A percentile compares a stretch with the other conserved stretches of the same genome.
Conservation (phyloP, 2,329 filamentous ascomycete genomes). For the Aspergillus flavus region DNA sequence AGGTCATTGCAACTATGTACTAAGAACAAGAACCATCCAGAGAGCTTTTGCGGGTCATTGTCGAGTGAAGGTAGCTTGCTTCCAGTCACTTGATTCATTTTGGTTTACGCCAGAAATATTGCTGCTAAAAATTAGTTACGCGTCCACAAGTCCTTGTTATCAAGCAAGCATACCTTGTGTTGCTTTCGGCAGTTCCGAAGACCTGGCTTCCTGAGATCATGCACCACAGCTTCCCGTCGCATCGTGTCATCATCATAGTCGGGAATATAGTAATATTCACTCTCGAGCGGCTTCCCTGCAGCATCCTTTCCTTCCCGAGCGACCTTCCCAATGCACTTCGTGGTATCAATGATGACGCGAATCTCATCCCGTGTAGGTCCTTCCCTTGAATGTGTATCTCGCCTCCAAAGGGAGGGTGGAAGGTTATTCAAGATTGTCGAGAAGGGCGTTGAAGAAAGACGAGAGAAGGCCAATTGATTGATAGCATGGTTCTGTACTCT, state of each 20-base stretch:
- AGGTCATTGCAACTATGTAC: conserved; percentile 39
- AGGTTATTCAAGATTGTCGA: conserved; percentile 88
- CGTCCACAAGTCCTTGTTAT: background rate
- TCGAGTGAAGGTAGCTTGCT: conserved; percentile 2
- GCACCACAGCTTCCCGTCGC: conserved; percentile 78
- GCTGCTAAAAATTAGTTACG: conserved; percentile 48
- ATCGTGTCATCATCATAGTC: conserved; percentile 80
- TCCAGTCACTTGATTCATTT: conserved; percentile 39
- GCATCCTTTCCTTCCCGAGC: conserved; percentile 91
- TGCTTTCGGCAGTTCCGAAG: conserved; percentile 89
- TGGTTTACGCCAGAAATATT: conserved; percentile 73
- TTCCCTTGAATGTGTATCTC: conserved; percentile 46
- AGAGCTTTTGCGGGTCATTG: conserved; percentile 12
- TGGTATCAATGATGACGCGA: conserved; percentile 70
- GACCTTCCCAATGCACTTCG: conserved; percentile 84
- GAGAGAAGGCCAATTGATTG: conserved; percentile 94
- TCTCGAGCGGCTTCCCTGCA: conserved; percentile 88
- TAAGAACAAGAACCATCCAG: conserved; percentile 25
- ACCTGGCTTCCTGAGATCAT: conserved; percentile 84
- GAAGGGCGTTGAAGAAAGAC: conserved; percentile 85
- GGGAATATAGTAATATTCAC: conserved; percentile 94
- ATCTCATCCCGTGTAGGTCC: conserved; percentile 65
- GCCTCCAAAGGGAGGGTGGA: conserved; percentile 63
- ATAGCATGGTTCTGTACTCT: conserved; percentile 75
- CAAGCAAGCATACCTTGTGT: conserved; percentile 74